Conservation (phyloP, 148 eudicot genomes). For the Beta vulgaris region DNA sequence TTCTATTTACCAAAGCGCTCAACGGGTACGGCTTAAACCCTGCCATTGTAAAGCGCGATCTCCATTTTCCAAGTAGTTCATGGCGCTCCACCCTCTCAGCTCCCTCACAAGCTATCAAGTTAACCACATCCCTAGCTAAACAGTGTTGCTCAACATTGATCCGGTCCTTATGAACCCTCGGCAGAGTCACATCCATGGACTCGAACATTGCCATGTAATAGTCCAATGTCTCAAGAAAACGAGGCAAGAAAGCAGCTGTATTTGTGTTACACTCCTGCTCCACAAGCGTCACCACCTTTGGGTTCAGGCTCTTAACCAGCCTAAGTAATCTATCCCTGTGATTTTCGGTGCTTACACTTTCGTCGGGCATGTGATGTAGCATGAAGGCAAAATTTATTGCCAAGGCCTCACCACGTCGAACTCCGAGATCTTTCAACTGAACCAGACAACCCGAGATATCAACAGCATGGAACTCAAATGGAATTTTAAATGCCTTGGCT, state of each 20-base stretch:
- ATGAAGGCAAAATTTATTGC: conserved; percentile 65
- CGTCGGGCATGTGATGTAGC: conserved; percentile 66
- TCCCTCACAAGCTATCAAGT: conserved; percentile 61
- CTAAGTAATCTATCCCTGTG: conserved; percentile 52
- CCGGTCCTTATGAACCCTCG: conserved; percentile 49
- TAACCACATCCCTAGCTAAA: conserved; percentile 57
- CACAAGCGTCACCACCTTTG: conserved; percentile 61
- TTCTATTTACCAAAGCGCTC: conserved; percentile 56
- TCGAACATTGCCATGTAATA: conserved; percentile 66
- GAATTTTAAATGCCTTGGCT: conserved; percentile 50
- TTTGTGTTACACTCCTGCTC: conserved; percentile 70
- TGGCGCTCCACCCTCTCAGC: conserved; percentile 56
- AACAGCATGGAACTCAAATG: conserved; percentile 56
- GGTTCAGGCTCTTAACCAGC: conserved; percentile 45
- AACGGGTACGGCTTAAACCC: conserved; percentile 63
- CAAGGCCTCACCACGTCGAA: conserved; percentile 46
- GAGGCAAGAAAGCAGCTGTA: conserved; percentile 53
- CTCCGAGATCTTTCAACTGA: conserved; percentile 34
- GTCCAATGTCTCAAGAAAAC: conserved; percentile 53
- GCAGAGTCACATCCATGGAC: conserved; percentile 57
- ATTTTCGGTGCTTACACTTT: conserved; percentile 60
- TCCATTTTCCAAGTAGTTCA: conserved; percentile 65
- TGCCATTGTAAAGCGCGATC: conserved; percentile 52
- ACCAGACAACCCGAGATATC: conserved; percentile 38
- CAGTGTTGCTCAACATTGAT: conserved; percentile 70